Base-by-base conservation (phyloP, 2,329 filamentous ascomycete species). In the Coniochaeta sp. region DNA sequence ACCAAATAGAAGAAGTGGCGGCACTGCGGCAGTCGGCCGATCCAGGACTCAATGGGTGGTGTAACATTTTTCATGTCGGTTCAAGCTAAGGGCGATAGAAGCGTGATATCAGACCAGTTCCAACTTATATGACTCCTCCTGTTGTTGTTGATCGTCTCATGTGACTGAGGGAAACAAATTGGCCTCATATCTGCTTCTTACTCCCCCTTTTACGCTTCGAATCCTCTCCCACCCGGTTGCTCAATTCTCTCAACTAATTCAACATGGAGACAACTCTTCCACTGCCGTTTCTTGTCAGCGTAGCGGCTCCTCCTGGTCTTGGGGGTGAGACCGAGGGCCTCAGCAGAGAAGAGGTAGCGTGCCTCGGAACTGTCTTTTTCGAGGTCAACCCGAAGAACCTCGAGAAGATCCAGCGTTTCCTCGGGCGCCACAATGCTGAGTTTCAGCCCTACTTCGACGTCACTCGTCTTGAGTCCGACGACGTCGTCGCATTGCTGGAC, bases 401-500 rank as follows among this genome's bases (percentile, higher is more conserved):
- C 36, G 75, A 77, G 22, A 71, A 79, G 64, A 71, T 81, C 42
- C 70, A 75, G 44, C 70, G 72, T 32, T 81, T 84, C 62, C 73
- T 87, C 58, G 72, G 73, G 32, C 76, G 76, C 61, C 77, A 82
- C 67, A 79, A 75, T 62, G 73, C 78, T 60, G 78, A 81, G 36
- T 81, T 83, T 64, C 78, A 81, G 65, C 83, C 90, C 64, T 92
- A 89, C 72, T 83, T 96, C 65, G 91, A 96, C 68, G 91, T 87
- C 57, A 88, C 89, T 4, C 76, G 77, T 24, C 80, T 98, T 42
- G 73, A 83, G 34, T 86, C 86, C 12, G 78, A 79, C 59, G 88
- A 92, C 65, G 79, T 98, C 38, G 77, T 93, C 59, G 83, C 89
- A 55, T 81, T 98, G 38, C 85, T 99, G 60, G 90, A 99, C 72